Evolutionary conservation across 129 eudicot genomes (phyloP).

Genomic region (Lactuca saligna): DNA sequence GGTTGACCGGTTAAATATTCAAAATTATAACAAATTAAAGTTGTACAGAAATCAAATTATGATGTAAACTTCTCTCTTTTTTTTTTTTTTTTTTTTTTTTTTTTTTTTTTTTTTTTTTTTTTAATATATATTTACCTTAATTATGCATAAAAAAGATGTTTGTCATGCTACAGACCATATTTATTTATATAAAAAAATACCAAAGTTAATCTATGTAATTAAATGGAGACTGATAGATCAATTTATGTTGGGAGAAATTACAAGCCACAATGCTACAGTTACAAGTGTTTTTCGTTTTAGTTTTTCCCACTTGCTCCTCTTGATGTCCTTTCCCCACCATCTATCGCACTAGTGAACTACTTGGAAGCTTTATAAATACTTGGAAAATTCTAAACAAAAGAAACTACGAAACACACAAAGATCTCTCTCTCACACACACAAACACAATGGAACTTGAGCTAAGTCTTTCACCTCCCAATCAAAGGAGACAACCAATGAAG

Average conservation of each 20-base stretch:
- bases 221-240: not conserved
- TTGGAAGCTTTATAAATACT: conserved; percentile 32
- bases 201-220: no score
- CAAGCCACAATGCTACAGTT: conserved; percentile 7
- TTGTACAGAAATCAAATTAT: no score
- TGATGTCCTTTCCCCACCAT: not conserved
- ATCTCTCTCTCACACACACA: not conserved
- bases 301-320: not conserved
- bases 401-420: conserved; percentile 15
- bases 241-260: not conserved
- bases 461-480: conserved; percentile 38
- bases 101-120: no score
- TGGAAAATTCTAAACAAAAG: conserved; percentile 8
- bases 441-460: conserved; percentile 33
- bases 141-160: no score
- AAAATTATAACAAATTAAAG: no score
- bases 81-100: no score
- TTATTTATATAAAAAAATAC: not conserved
- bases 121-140: no score
- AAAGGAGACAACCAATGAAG: conserved; percentile 21
- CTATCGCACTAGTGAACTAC: not conserved
- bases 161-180: no score
- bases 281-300: conserved; percentile 17
- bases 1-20: no score
- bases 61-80: no score